phyloP scores from a whole-genome alignment of 176 grass and related monocot species.

The Luzula sylvatica region DNA sequence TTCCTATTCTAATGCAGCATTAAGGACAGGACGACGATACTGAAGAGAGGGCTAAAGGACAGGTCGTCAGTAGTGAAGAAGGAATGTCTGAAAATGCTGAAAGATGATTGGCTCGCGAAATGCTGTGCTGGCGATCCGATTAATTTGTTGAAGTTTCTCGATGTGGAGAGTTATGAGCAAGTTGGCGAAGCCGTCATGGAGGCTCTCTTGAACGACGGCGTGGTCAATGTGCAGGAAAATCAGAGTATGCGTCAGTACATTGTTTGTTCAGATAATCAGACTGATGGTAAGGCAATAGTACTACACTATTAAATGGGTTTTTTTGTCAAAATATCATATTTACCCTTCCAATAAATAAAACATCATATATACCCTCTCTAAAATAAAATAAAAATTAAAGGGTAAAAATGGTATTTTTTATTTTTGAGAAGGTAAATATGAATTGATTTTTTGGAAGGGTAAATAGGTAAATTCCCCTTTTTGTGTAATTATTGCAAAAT shows the following conservation, averaged over 20 bases:
- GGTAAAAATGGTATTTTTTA: no score
- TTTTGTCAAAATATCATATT: no score
- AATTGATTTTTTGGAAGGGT: no score
- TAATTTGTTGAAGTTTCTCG: slow-evolving; percentile 67
- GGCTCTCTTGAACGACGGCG: slow-evolving; percentile 61
- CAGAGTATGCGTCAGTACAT: slow-evolving; percentile 52
- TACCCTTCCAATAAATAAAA: no score
- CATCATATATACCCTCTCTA: no score
- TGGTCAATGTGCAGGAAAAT: slow-evolving; percentile 48
- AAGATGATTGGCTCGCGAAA: slow-evolving; percentile 93
- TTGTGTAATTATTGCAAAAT: slow-evolving; percentile 10
- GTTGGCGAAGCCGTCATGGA: slow-evolving; percentile 74
- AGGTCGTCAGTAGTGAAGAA: slow-evolving; percentile 55
- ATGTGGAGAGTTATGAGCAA: slow-evolving; percentile 90
- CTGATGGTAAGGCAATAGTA: slow-evolving; percentile 36
- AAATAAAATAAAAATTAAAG: no score
- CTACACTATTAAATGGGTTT: neutral
- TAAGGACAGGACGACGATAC: slow-evolving; percentile 80
- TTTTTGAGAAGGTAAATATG: no score
- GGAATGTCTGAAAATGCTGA: slow-evolving; percentile 81
- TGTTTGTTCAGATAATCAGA: slow-evolving; percentile 21
- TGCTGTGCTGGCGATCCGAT: slow-evolving; percentile 46
- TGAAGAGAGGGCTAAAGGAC: slow-evolving; percentile 74
- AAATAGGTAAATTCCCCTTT: no score
- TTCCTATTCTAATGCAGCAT: slow-evolving; percentile 53